A percentile compares a stretch with the other conserved stretches of the same genome.
phyloP scores from a whole-genome alignment of 176 grass and related monocot species.

The Musa schizocarpa region DNA sequence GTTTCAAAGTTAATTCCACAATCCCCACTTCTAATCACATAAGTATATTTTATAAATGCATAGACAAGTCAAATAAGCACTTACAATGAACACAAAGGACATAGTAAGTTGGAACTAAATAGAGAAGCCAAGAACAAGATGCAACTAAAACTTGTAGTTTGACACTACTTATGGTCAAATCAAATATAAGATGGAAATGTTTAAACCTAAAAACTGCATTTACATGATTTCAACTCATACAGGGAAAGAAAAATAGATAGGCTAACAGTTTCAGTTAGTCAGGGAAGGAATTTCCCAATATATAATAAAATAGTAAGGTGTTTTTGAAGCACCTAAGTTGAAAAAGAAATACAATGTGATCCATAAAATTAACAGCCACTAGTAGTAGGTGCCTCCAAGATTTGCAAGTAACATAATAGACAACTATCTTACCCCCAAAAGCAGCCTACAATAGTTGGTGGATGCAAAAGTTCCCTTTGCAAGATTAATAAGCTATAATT shows the following conservation, averaged over 20 bases:
- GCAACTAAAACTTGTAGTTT: background rate
- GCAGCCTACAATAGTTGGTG: no score
- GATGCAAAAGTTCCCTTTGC: no score
- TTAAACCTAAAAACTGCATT: background rate
- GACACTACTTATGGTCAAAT: background rate
- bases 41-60: background rate
- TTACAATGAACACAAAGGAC: background rate
- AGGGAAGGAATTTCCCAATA: background rate
- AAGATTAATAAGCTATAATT: no score
- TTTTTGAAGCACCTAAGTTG: no score
- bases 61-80: background rate
- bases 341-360: no score
- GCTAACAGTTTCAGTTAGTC: background rate
- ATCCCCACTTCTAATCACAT: conserved; percentile 3
- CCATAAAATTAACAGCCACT: no score
- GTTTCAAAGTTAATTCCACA: conserved; percentile 13
- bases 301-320: background rate
- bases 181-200: background rate
- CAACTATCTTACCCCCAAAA: no score
- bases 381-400: no score
- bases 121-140: background rate
- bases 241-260: background rate
- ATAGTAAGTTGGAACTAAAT: background rate
- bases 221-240: background rate
- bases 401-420: no score